phyloP scores from a whole-genome alignment of 441 rosid genomes.

The Aquilaria agallochum region DNA sequence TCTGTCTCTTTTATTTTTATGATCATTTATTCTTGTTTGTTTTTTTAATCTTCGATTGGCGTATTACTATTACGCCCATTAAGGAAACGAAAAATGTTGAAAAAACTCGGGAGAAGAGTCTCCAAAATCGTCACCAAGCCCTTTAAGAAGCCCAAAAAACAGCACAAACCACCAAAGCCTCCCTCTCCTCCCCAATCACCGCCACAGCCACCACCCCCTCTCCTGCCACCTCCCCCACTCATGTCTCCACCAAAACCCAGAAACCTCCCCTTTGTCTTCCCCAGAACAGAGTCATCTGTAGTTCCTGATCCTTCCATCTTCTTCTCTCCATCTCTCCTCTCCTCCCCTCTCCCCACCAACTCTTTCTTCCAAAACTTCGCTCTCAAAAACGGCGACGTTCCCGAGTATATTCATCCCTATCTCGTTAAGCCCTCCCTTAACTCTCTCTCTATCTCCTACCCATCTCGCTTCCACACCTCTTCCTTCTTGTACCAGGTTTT shows the following conservation, averaged over 20 bases:
- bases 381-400: slow-evolving; percentile 76
- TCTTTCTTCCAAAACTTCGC: slow-evolving; percentile 92
- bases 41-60: not conserved
- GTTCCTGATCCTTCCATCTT: slow-evolving; percentile 82
- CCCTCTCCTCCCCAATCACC: slow-evolving; percentile 5
- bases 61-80: not conserved
- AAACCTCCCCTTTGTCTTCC: slow-evolving; percentile 52
- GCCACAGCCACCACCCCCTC: slow-evolving; percentile 4
- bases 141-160: slow-evolving; percentile 33
- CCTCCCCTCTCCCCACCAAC: slow-evolving; percentile 79
- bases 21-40: not conserved
- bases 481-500: slow-evolving; percentile 66
- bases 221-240: slow-evolving; percentile 18
- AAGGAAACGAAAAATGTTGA: slow-evolving; percentile 30
- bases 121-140: slow-evolving; percentile 38
- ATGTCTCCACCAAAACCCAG: slow-evolving; percentile 28
- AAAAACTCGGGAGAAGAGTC: slow-evolving; percentile 36
- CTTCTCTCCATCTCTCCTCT: slow-evolving; percentile 64
- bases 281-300: slow-evolving; percentile 47
- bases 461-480: slow-evolving; percentile 55
- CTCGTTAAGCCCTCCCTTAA: slow-evolving; percentile 58
- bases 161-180: slow-evolving; percentile 15
- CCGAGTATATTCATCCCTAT: slow-evolving; percentile 92
- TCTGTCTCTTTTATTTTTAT: not conserved
- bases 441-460: slow-evolving; percentile 71